Conservation (phyloP, 768 basidiomycete species). For the Leccinum subgranulosum region DNA sequence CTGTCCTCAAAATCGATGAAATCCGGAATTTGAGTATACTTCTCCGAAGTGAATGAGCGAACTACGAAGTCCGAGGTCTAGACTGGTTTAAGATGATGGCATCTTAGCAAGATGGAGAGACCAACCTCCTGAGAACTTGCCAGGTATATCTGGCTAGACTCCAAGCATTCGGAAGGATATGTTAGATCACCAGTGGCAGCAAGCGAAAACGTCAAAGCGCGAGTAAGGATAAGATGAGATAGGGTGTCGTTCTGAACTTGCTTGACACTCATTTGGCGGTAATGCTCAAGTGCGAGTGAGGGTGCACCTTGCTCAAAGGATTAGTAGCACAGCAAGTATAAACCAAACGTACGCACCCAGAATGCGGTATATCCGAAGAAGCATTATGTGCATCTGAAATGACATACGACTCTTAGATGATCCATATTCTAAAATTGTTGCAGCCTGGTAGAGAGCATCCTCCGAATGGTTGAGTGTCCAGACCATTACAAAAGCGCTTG, state of each 20-base stretch:
- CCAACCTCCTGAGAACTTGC: constrained; percentile 76
- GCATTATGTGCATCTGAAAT: constrained; percentile 72
- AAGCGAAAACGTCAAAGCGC: constrained; percentile 76
- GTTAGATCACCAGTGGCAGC: constrained; percentile 76
- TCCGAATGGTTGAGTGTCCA: constrained; percentile 59
- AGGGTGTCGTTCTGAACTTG: constrained; percentile 89
- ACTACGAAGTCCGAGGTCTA: constrained; percentile 80
- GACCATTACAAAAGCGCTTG: constrained; percentile 59
- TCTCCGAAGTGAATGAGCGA: constrained; percentile 74
- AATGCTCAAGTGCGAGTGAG: constrained; percentile 72
- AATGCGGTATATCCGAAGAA: constrained; percentile 79
- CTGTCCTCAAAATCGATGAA: constrained; percentile 79
- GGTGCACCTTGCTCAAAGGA: constrained; percentile 56
- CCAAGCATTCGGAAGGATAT: constrained; percentile 69
- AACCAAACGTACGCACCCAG: constrained; percentile 49
- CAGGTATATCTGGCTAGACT: constrained; percentile 77
- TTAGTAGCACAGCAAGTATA: neutral
- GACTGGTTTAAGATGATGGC: constrained; percentile 4
- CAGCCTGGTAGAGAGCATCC: constrained; percentile 60
- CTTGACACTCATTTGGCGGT: constrained; percentile 72
- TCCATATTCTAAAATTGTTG: constrained; percentile 68
- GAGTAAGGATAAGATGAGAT: constrained; percentile 76
- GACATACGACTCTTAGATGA: constrained; percentile 71
- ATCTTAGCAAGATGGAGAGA: neutral
- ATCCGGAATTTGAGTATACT: constrained; percentile 87